Percentiles rank a stretch among this genome's conserved stretches.
These are phyloP conservation scores for Lentithecium fluviatile DNA, from an alignment of 495 filamentous ascomycete species.

Conservation along the genomic window DNA sequence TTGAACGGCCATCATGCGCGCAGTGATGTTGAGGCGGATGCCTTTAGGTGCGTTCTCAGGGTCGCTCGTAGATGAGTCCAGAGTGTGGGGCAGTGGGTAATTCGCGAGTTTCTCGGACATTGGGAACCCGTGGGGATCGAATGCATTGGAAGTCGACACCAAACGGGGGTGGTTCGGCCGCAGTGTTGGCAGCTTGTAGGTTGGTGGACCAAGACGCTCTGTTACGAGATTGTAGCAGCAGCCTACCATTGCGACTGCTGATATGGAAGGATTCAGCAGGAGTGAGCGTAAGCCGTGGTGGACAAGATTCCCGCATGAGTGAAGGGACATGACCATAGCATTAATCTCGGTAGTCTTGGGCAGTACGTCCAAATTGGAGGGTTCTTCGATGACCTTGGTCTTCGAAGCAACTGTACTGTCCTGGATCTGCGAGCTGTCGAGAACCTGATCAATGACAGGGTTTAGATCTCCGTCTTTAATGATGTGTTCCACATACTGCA, in stretches of 20 bases:
- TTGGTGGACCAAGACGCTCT: conserved; percentile 80
- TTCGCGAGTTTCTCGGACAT: conserved; percentile 74
- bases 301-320: conserved; percentile 95
- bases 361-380: conserved; percentile 34
- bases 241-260: conserved; percentile 88
- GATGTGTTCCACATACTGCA: conserved; percentile 57
- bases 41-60: conserved; percentile 45
- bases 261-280: conserved; percentile 74
- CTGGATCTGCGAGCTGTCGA: conserved; percentile 18
- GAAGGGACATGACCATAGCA: conserved; percentile 88
- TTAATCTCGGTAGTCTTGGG: conserved; percentile 31
- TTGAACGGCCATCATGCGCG: conserved; percentile 94
- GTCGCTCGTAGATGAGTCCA: conserved; percentile 36
- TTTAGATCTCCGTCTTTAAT: conserved; percentile 50
- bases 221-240: conserved; percentile 98
- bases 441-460: conserved; percentile 38
- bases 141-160: conserved; percentile 55
- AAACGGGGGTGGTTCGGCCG: conserved; percentile 63
- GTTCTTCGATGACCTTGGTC: conserved; percentile 10
- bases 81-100: conserved; percentile 41
- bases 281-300: conserved; percentile 90
- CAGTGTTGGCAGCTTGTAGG: conserved; percentile 70
- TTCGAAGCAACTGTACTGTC: conserved; percentile 13
- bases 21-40: conserved; percentile 88
- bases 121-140: conserved; percentile 88